These are phyloP conservation scores for Davidsoniella eucalypti DNA, from an alignment of 2,329 filamentous ascomycete species.

Conservation along the genomic window DNA sequence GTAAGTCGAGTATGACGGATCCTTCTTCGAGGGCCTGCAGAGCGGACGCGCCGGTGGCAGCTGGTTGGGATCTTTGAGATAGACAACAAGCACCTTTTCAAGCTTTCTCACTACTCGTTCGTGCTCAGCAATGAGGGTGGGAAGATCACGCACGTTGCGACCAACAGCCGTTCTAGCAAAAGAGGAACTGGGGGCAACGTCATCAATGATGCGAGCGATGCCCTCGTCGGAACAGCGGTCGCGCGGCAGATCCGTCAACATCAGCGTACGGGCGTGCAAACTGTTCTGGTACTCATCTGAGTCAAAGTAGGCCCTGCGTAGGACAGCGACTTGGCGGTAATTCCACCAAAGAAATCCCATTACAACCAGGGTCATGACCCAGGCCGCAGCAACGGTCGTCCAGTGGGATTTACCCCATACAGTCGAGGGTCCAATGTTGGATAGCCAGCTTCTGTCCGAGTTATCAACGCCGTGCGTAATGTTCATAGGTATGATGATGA, in stretches of 20 bases:
- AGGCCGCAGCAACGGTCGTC: conserved; percentile 42
- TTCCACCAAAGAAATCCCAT: conserved; percentile 80
- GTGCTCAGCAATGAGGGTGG: conserved; percentile 70
- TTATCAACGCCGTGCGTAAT: conserved; percentile 23
- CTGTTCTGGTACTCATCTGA: conserved; percentile 78
- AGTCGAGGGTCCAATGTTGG: conserved; percentile 41
- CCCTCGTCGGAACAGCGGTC: conserved; percentile 71
- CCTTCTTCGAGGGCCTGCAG: conserved; percentile 66
- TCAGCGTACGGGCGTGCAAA: conserved; percentile 57
- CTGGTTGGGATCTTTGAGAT: conserved; percentile 71
- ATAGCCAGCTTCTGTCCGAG: conserved; percentile 30
- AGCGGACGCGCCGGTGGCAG: conserved; percentile 61
- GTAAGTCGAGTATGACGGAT: conserved; percentile 48
- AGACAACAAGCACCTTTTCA: conserved; percentile 72
- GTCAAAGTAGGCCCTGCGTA: conserved; percentile 69
- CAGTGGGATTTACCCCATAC: conserved; percentile 37
- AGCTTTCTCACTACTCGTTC: conserved; percentile 64
- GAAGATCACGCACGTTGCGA: conserved; percentile 81
- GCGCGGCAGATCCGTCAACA: conserved; percentile 61
- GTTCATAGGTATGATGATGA: conserved; percentile 70
- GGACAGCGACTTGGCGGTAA: conserved; percentile 53
- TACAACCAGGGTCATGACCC: conserved; percentile 57
- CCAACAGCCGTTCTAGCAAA: conserved; percentile 70
- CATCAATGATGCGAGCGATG: conserved; percentile 66
- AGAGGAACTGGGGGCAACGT: conserved; percentile 60